phyloP scores from a whole-genome alignment of 1,284 basidiomycete genomes.

The Cutaneotrichosporon dermatis region DNA sequence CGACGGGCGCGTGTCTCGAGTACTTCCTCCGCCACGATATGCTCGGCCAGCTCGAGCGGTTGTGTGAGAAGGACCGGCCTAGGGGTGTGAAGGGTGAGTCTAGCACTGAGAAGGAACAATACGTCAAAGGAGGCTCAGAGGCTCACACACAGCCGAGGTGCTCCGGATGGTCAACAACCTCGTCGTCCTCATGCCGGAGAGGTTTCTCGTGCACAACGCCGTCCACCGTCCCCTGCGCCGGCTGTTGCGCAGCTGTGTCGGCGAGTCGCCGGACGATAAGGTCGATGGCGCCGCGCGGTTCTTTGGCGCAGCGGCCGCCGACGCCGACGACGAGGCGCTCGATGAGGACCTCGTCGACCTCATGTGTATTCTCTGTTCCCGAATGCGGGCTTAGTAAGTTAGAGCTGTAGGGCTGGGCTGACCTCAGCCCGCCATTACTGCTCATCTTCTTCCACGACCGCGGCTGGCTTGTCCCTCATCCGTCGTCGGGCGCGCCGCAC shows the following conservation, averaged over 20 bases:
- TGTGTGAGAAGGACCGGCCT: conserved; percentile 76
- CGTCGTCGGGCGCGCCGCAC: conserved; percentile 12
- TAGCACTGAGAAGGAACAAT: too few relatives aligned
- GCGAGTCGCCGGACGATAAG: conserved; percentile 67
- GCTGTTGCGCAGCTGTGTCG: conserved; percentile 79
- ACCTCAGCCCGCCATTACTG: conserved; percentile 65
- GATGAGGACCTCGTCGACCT: conserved; percentile 71
- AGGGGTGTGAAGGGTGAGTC: conserved; percentile 75
- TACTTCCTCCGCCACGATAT: conserved; percentile 87
- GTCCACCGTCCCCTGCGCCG: conserved; percentile 83
- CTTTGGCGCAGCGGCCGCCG: conserved; percentile 73
- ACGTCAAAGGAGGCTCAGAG: too few relatives aligned
- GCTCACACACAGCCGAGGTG: conserved; percentile 59
- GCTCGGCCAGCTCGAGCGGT: conserved; percentile 72
- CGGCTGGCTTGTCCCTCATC: conserved; percentile 33
- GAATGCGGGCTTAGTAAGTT: conserved; percentile 68
- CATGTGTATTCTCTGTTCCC: conserved; percentile 82
- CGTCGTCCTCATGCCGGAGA: conserved; percentile 80
- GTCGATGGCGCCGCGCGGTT: conserved; percentile 64
- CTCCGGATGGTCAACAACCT: conserved; percentile 78
- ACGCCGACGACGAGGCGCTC: conserved; percentile 23
- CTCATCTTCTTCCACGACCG: conserved; percentile 96
- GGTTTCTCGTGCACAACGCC: conserved; percentile 82
- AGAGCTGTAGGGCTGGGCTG: background rate
- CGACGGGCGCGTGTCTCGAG: conserved; percentile 83